Evolutionary conservation across 495 filamentous ascomycete species (phyloP), one percentile per base, ranked within the genome.

Genomic region (Podospora conica): DNA sequence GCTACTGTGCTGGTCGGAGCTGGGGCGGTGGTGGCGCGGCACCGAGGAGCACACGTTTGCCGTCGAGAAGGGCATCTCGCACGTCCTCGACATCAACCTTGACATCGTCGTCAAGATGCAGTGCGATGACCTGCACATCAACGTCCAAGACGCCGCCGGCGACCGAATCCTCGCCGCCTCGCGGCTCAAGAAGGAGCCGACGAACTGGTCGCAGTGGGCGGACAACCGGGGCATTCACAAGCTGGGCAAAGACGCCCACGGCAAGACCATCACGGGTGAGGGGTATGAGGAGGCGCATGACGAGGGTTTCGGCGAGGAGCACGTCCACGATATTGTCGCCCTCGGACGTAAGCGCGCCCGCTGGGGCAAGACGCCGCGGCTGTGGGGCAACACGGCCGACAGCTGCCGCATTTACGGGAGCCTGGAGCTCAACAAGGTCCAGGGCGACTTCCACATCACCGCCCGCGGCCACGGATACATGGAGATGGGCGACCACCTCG

Each of bases 361-460:
- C 70, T 90, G 85, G 79, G 91, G 88, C 21, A 90, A 88, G 80
- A 92, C 88, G 7, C 92, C 92, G 15, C 81, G 80, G 64, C 68
- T 93, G 66, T 82, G 84, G 70, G 80, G 89, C 63, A 77, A 83
- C 1, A 68, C 70, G 66, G 68, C 65, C 53, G 83, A 80, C 79
- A 92, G 79, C 80, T 99, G 95, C 78, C 83, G 95, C 48, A 88
- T 99, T 59, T 99, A 85, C 73, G 95, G 95, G 1, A 94, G 87
- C 66, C 77, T 99, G 69, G 90, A 95, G 73, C 84, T 93, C 54
- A 97, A 98, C 72, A 96, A 95, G 77, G 95, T 99, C 58, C 93
- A 96, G 76, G 95, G 96, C 0, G 94, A 99, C 77, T 98, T 99
- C 73, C 95, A 99, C 73, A 96, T 99, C 70, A 99, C 94, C 12